A percentile compares a stretch with the other conserved stretches of the same genome.
phyloP scores from a whole-genome alignment of 345 rosid species.

The Lepidium sativum region DNA sequence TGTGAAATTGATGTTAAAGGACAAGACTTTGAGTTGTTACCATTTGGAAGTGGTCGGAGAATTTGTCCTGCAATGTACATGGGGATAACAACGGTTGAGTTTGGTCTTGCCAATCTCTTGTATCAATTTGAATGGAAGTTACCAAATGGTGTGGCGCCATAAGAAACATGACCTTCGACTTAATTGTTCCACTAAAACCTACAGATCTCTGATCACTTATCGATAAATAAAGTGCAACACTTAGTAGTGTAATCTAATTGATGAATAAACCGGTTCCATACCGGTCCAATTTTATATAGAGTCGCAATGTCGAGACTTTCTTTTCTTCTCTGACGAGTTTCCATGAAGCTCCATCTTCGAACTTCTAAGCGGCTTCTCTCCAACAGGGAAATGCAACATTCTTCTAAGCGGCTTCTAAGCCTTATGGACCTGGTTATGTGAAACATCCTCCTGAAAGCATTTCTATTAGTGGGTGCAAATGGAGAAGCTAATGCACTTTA shows the following conservation, averaged over 20 bases:
- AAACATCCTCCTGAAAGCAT: constrained; percentile 63
- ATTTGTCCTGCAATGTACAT: constrained; percentile 32
- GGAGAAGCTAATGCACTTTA: constrained; percentile 63
- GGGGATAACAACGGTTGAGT: constrained; percentile 29
- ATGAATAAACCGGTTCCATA: background rate
- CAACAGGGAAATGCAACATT: too few relatives aligned
- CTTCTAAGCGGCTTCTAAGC: constrained; percentile 24
- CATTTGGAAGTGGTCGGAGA: constrained; percentile 44
- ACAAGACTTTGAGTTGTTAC: constrained; percentile 33
- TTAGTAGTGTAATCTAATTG: background rate
- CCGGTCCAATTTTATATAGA: background rate
- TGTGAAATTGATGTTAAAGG: constrained; percentile 34
- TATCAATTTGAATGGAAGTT: constrained; percentile 37
- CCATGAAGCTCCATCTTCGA: constrained; percentile 15
- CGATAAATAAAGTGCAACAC: background rate
- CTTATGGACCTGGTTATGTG: constrained; percentile 50
- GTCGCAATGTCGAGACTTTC: background rate
- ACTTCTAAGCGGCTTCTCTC: constrained; percentile 12
- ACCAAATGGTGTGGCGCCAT: constrained; percentile 21
- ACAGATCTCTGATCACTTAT: too few relatives aligned
- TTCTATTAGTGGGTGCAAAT: constrained; percentile 58
- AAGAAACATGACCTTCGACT: too few relatives aligned
- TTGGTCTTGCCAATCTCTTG: constrained; percentile 33
- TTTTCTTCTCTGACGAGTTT: background rate
- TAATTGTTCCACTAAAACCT: too few relatives aligned